These are phyloP conservation scores for Colletotrichum tropicicola DNA, from an alignment of 2,329 filamentous ascomycete genomes.

Conservation along the genomic window DNA sequence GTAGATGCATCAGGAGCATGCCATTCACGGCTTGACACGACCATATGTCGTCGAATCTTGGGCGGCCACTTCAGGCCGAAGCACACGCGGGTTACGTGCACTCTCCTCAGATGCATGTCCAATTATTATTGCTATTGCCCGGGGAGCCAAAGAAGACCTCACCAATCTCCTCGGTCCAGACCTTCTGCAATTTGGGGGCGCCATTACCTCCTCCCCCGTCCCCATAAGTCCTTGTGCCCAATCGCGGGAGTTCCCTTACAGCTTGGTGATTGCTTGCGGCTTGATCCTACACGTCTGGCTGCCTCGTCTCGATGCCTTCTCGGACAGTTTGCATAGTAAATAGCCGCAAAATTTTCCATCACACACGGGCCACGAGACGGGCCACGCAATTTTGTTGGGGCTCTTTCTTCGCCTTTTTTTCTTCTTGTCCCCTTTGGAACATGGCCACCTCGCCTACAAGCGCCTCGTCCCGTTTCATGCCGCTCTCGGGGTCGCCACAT, in stretches of 20 bases:
- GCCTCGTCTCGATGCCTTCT: not conserved
- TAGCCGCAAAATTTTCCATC: no score
- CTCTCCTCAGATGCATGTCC: not conserved
- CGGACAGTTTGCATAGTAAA: not conserved
- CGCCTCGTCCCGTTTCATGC: no score
- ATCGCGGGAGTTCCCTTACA: conserved; percentile 3
- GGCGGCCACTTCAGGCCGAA: conserved; percentile 20
- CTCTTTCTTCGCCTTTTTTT: not conserved
- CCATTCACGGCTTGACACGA: conserved; percentile 23
- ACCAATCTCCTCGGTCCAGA: not conserved
- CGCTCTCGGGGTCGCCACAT: not conserved
- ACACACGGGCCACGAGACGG: conserved; percentile 1
- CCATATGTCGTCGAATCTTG: conserved; percentile 21
- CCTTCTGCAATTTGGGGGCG: no score
- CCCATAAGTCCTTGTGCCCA: no score
- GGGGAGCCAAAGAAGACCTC: not conserved
- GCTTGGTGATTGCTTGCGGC: not conserved
- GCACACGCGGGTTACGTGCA: not conserved
- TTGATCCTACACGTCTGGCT: not conserved
- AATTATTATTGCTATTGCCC: not conserved
- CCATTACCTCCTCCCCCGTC: no score
- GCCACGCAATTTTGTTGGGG: conserved; percentile 6
- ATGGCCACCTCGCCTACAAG: no score
- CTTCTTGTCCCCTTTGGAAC: no score
- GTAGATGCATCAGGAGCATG: not conserved